Percentiles rank a stretch among this genome's conserved stretches.
Evolutionary conservation across 768 basidiomycete species (phyloP).

Genomic region (Leccinum boreale): DNA sequence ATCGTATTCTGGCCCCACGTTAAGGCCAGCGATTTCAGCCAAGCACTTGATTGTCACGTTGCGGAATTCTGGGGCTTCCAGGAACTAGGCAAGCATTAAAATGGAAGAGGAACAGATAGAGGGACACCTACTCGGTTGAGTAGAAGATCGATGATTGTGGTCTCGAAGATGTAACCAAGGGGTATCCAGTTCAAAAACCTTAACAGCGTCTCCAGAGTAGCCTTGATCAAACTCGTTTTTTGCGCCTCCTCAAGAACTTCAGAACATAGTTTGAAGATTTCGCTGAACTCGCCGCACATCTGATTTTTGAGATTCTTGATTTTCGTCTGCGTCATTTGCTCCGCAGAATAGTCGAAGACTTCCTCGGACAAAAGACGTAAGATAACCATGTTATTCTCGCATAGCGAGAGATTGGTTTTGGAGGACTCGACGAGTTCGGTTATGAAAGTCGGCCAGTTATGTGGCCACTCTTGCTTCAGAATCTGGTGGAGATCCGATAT

Average conservation of each 20-base stretch:
- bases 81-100: slow-evolving; percentile 57
- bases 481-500: slow-evolving; percentile 52
- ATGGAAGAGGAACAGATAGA: slow-evolving; percentile 8
- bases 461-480: slow-evolving; percentile 99
- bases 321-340: slow-evolving; percentile 97
- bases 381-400: slow-evolving; percentile 99
- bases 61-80: slow-evolving; percentile 95
- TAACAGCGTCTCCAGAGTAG: slow-evolving; percentile 90
- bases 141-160: slow-evolving; percentile 91
- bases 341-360: slow-evolving; percentile 97
- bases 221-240: slow-evolving; percentile 91
- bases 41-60: slow-evolving; percentile 96
- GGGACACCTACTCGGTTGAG: slow-evolving; percentile 73
- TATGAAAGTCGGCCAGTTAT: slow-evolving; percentile 98
- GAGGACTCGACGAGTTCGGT: slow-evolving; percentile 96
- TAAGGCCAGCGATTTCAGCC: slow-evolving; percentile 92
- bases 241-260: slow-evolving; percentile 97
- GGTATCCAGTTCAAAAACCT: slow-evolving; percentile 99
- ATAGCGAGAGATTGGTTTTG: slow-evolving; percentile 91
- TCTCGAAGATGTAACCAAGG: slow-evolving; percentile 97
- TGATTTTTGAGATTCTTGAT: slow-evolving; percentile 97
- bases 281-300: slow-evolving; percentile 96
- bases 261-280: slow-evolving; percentile 96
- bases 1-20: slow-evolving; percentile 95
- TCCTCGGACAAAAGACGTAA: slow-evolving; percentile 96